A percentile compares a stretch with the other conserved stretches of the same genome.
These are phyloP conservation scores for Pestalotiopsis sp. DNA, from an alignment of 2,329 filamentous ascomycete species.

Conservation along the genomic window DNA sequence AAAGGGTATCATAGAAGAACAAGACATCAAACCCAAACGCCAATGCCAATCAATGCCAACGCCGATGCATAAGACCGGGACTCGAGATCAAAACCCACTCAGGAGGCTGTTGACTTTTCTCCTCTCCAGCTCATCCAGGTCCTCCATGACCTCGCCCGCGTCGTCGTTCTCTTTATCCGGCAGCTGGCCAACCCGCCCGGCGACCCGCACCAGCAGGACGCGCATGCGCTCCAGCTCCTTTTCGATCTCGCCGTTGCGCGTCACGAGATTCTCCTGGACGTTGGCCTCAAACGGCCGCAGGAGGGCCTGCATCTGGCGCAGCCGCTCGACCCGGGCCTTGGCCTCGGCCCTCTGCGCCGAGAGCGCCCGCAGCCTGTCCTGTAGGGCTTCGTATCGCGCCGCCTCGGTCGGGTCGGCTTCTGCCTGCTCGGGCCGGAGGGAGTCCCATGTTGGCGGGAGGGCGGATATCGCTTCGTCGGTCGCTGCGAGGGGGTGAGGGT, in stretches of 20 bases:
- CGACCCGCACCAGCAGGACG: conserved; percentile 60
- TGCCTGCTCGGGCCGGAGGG: conserved; percentile 33
- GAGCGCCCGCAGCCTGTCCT: conserved; percentile 49
- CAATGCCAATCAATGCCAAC: not conserved
- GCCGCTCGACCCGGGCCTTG: conserved; percentile 43
- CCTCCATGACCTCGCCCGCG: conserved; percentile 29
- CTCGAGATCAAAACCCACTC: conserved; percentile 28
- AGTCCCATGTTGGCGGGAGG: conserved; percentile 49
- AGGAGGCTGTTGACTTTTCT: conserved; percentile 43
- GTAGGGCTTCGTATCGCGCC: conserved; percentile 50
- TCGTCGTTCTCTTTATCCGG: conserved; percentile 23
- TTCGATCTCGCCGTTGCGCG: conserved; percentile 64
- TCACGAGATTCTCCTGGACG: conserved; percentile 67
- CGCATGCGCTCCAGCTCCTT: conserved; percentile 67
- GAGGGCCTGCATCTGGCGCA: conserved; percentile 48
- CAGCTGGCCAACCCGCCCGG: conserved; percentile 48
- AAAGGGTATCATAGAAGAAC: not conserved
- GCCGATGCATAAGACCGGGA: not conserved
- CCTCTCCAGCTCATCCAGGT: conserved; percentile 39
- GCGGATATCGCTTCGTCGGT: conserved; percentile 42
- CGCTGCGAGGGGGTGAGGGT: conserved; percentile 28
- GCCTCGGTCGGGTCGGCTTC: conserved; percentile 45
- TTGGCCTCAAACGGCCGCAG: conserved; percentile 47
- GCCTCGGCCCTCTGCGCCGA: conserved; percentile 41
- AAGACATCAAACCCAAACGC: not conserved